A percentile compares a stretch with the other conserved stretches of the same genome.
These are phyloP conservation scores for Paracoccidioides lutzii DNA, from an alignment of 2,329 filamentous ascomycete genomes.

Conservation along the genomic window DNA sequence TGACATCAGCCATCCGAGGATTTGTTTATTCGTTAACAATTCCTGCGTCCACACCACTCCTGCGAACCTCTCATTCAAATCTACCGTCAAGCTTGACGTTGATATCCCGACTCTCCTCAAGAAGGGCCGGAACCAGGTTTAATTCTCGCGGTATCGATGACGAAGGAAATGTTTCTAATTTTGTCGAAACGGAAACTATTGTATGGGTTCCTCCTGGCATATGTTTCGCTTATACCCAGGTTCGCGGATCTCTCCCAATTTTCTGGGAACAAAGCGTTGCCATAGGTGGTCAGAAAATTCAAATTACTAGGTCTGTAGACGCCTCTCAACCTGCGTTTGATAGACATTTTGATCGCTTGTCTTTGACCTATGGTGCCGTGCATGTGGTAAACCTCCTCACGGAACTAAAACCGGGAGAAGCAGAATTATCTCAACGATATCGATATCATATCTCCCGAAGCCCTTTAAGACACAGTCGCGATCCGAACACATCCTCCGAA, in stretches of 20 bases:
- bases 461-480: constrained; percentile 48
- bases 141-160: constrained; percentile 97
- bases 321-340: constrained; percentile 91
- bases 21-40: constrained; percentile 82
- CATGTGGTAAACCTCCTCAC: constrained; percentile 93
- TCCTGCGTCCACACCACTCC: constrained; percentile 59
- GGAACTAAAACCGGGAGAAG: constrained; percentile 72
- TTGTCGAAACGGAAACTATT: constrained; percentile 93
- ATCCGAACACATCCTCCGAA: constrained; percentile 44
- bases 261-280: constrained; percentile 95
- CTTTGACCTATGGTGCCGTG: constrained; percentile 74
- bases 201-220: constrained; percentile 69
- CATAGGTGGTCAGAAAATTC: constrained; percentile 85
- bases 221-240: constrained; percentile 86
- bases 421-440: constrained; percentile 70
- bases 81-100: constrained; percentile 75
- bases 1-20: constrained; percentile 87
- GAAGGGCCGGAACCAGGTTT: constrained; percentile 84
- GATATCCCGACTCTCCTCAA: constrained; percentile 82
- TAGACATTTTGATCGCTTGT: constrained; percentile 82
- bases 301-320: constrained; percentile 73
- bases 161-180: constrained; percentile 94
- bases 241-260: constrained; percentile 82
- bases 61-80: constrained; percentile 53
- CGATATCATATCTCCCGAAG: constrained; percentile 63